These are phyloP conservation scores for Colletotrichum tofieldiae DNA, from an alignment of 2,329 filamentous ascomycete species.

Conservation along the genomic window DNA sequence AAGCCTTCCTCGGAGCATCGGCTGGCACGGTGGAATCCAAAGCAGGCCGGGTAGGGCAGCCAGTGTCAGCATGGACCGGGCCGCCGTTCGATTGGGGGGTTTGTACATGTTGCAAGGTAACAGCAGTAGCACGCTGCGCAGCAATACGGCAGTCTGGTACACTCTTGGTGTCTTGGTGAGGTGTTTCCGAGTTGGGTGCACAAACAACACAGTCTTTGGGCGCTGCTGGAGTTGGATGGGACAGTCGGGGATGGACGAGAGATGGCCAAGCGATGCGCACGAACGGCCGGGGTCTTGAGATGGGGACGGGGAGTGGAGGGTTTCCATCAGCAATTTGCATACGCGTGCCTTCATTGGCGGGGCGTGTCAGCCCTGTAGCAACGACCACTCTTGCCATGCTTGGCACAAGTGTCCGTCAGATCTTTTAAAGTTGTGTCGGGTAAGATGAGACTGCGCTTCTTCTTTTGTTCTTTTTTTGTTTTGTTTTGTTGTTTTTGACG, in stretches of 20 bases:
- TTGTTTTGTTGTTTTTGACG: too few species aligned
- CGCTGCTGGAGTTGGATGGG: background rate
- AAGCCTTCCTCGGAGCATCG: slow-evolving; percentile 2
- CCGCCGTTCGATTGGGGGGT: slow-evolving; percentile 1
- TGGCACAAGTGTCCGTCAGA: background rate
- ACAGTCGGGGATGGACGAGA: background rate
- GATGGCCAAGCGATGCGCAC: slow-evolving; percentile 8
- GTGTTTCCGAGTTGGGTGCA: background rate
- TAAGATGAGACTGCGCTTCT: background rate
- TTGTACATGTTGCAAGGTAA: background rate
- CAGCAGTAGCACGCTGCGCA: background rate
- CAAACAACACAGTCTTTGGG: background rate
- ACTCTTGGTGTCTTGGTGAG: background rate
- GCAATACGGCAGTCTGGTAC: background rate
- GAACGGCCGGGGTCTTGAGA: slow-evolving; percentile 7
- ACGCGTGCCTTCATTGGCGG: slow-evolving; percentile 27
- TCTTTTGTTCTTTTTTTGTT: too few species aligned
- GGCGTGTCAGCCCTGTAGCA: slow-evolving; percentile 33
- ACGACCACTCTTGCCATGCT: background rate
- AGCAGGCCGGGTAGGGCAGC: slow-evolving; percentile 6
- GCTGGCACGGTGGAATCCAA: slow-evolving; percentile 17
- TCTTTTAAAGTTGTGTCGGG: background rate
- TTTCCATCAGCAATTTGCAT: slow-evolving; percentile 22
- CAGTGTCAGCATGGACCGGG: slow-evolving; percentile 17
- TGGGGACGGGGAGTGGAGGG: slow-evolving; percentile 3